Conservation (phyloP, 768 basidiomycete species). For the Lanmaoa pseudosensibilis region DNA sequence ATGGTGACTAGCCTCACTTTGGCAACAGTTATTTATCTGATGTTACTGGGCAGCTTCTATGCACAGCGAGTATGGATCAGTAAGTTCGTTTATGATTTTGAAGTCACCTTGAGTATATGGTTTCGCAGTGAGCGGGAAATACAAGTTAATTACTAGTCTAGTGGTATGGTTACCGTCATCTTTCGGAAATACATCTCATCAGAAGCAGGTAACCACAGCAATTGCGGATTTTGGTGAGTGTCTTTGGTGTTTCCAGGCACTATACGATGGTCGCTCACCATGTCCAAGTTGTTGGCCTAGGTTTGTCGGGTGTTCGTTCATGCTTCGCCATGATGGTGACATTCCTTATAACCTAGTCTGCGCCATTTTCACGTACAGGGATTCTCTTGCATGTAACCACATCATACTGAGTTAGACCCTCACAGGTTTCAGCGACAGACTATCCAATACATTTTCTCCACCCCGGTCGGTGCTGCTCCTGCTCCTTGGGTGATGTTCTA, state of each 20-base stretch:
- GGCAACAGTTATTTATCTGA: neutral
- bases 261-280: neutral
- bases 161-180: conserved; percentile 1
- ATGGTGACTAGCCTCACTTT: neutral
- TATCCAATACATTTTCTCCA: conserved; percentile 3
- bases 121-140: conserved; percentile 6
- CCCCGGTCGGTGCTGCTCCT: neutral
- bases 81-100: neutral
- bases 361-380: neutral
- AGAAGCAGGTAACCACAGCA: neutral
- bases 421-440: neutral
- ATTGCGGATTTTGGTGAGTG: neutral
- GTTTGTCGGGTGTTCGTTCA: neutral
- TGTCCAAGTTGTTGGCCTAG: conserved; percentile 7
- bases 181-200: neutral
- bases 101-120: neutral
- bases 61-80: conserved; percentile 9
- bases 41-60: conserved; percentile 1
- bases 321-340: neutral
- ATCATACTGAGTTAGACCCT: neutral
- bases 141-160: neutral
- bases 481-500: neutral
- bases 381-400: neutral
- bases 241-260: neutral
- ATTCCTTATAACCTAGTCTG: neutral